These are phyloP conservation scores for Rhodotorula glutinis DNA, from an alignment of 1,284 basidiomycete genomes.

Conservation along the genomic window DNA sequence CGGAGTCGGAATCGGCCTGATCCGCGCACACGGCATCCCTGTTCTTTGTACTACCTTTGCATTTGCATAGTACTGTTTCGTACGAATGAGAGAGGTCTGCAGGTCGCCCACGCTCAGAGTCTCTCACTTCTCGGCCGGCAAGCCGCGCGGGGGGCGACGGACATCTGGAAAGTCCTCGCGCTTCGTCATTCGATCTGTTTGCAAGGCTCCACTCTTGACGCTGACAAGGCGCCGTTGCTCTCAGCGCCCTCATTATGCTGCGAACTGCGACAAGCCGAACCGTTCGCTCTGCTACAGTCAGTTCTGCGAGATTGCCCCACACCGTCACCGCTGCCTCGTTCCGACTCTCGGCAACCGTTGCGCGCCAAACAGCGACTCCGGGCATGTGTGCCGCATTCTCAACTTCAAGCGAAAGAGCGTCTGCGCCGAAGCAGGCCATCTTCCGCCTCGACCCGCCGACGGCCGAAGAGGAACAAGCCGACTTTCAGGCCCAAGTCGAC, in stretches of 20 bases:
- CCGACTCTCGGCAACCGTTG: not conserved
- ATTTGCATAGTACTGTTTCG: not conserved
- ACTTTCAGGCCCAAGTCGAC: conserved; percentile 62
- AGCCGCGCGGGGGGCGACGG: not conserved
- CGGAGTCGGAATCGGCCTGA: not conserved
- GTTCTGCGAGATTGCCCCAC: not conserved
- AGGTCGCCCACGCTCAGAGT: no score
- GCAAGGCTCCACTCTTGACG: not conserved
- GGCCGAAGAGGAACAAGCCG: conserved; percentile 61
- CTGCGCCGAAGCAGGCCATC: conserved; percentile 34
- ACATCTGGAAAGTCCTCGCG: not conserved
- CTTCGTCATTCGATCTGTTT: not conserved
- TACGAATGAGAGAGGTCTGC: no score
- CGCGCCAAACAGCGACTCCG: not conserved
- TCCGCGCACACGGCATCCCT: not conserved
- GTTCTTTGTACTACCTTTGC: not conserved
- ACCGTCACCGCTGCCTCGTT: not conserved
- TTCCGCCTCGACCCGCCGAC: conserved; percentile 66
- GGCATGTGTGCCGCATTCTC: conserved; percentile 1
- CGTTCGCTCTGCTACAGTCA: not conserved
- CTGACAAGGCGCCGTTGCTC: not conserved
- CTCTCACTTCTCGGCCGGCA: conserved; percentile 1
- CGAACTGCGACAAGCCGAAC: conserved; percentile 8
- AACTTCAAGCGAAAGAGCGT: not conserved
- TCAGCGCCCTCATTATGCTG: not conserved